Evolutionary conservation across 768 basidiomycete species (phyloP), one percentile per base, ranked within the genome.

Genomic region (Boletus patriciae): DNA sequence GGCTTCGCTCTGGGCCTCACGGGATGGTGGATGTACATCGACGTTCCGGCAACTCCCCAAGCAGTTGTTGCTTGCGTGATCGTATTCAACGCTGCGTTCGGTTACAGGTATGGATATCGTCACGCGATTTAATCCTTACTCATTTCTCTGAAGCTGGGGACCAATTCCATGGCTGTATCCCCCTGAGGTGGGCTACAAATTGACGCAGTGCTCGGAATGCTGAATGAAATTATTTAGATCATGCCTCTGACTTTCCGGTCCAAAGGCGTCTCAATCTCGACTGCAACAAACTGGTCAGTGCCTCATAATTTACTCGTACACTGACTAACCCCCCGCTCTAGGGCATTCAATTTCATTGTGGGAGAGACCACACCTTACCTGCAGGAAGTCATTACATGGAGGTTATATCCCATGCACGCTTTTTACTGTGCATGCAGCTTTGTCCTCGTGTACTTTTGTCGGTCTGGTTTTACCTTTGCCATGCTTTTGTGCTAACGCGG

Each of bases 231-330:
- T n/a, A 34, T 27, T 23, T 60, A 90, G 87, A 96, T 98, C 69
- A 88, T 98, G 83, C 94, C 94, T 12, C 78, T 94, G 42, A 79
- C 86, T 18, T 83, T 95, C 65, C 84, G 96, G 38, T 94, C 93
- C 12, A 97, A 97, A 75, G 95, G 94, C n/a, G 94, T 97, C 23
- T 95, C 92, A 8, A 66, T 97, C 34, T 96, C 93, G 0, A 97
- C 95, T 6, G 93, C 93, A 15, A 95, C 92, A 9, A 90, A 90
- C 63, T 88, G 80, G 76, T 76, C 59, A 36, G 66, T 54, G 29
- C 31, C 25, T 50, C 23, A 13, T 12, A 9, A 12, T 40, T 38
- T 18, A 27, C 38, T 4, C 10, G 2, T 47, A 29, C 16, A 8
- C 27, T 37, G 62, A 66, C 45, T 67, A 34, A 72, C 16, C 45